Evolutionary conservation across 2,329 filamentous ascomycete species (phyloP).

Genomic region (Clarireedia monteithiana): DNA sequence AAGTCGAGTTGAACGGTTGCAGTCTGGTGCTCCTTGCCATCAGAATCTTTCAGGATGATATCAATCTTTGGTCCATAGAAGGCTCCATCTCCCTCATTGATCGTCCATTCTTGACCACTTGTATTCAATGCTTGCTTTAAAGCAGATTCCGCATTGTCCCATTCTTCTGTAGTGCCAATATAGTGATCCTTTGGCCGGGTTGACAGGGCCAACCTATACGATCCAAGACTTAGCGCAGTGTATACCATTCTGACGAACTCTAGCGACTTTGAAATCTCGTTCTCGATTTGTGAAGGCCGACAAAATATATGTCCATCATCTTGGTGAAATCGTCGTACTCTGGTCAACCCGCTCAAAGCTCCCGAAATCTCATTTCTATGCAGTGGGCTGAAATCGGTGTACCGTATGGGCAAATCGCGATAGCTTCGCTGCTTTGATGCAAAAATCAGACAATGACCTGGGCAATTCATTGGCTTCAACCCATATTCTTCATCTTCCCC

Average conservation of each 20-base stretch:
- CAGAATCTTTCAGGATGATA: conserved; percentile 69
- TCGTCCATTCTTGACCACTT: conserved; percentile 59
- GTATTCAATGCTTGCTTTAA: conserved; percentile 54
- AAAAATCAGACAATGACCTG: conserved; percentile 81
- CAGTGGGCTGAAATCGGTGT: conserved; percentile 81
- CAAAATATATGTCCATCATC: conserved; percentile 92
- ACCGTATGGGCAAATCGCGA: conserved; percentile 72
- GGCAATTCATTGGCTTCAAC: conserved; percentile 90
- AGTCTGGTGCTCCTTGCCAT: conserved; percentile 82
- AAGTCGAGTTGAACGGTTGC: conserved; percentile 88
- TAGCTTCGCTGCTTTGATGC: conserved; percentile 66
- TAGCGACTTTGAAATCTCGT: conserved; percentile 66
- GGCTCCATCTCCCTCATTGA: conserved; percentile 77
- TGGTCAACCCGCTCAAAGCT: conserved; percentile 71
- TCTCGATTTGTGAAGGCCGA: conserved; percentile 63
- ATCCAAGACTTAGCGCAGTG: conserved; percentile 58
- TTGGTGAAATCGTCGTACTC: conserved; percentile 81
- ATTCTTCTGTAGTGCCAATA: conserved; percentile 67
- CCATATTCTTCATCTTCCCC: conserved; percentile 65
- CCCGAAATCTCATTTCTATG: conserved; percentile 82
- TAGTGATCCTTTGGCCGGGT: conserved; percentile 70
- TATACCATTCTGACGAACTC: conserved; percentile 70
- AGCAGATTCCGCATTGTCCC: conserved; percentile 59
- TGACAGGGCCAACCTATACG: conserved; percentile 70
- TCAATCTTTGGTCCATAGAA: conserved; percentile 94